Base-by-base conservation (phyloP, 2,329 filamentous ascomycete species). In the Parastagonospora nodorum region DNA sequence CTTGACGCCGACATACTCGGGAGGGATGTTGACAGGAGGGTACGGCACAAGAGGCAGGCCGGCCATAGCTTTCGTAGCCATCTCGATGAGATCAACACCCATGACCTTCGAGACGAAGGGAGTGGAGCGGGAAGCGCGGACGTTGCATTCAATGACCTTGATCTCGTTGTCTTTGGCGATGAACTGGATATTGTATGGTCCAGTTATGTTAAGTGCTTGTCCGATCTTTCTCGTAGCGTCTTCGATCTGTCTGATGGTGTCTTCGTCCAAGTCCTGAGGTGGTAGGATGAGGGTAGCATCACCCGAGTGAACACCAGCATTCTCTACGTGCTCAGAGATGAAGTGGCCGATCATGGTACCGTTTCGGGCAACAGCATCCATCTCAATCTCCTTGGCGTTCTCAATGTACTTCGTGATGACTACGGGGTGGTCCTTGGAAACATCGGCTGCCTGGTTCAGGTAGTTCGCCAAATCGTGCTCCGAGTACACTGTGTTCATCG, bases 331-430 rank as follows among this genome's bases (percentile, higher is more conserved):
- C 80, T 99, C 94, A 0, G 93, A 97, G 70, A 99, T 90, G 76
- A 97, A 97, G 74, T 97, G 94, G 10, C 93, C 92, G 50, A 97
- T 85, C 76, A 97, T 89, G 47, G 84, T 87, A 69, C 94, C 94
- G 63, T 95, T 88, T 66, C 87, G 88, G 46, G 93, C 94, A 38
- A 99, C 94, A 35, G 94, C 94, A 66, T 99, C 94, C 94, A 99
- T 97, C 77, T 99, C 94, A 58, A 99, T 97, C 75, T 99, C 94
- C 81, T 99, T 97, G 60, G 94, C 94, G 62, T 96, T 94, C 80
- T 99, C 94, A 61, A 99, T 97, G 78, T 97, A 99, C 79, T 99
- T 99, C 54, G 93, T 97, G 69, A 99, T 97, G 55, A 99, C 94
- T 9, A 99, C 94, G 0, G 94, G 94, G 74, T 97, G 90, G 56